These are phyloP conservation scores for Purshia tridentata DNA, from an alignment of 306 rosid genomes.

Conservation along the genomic window DNA sequence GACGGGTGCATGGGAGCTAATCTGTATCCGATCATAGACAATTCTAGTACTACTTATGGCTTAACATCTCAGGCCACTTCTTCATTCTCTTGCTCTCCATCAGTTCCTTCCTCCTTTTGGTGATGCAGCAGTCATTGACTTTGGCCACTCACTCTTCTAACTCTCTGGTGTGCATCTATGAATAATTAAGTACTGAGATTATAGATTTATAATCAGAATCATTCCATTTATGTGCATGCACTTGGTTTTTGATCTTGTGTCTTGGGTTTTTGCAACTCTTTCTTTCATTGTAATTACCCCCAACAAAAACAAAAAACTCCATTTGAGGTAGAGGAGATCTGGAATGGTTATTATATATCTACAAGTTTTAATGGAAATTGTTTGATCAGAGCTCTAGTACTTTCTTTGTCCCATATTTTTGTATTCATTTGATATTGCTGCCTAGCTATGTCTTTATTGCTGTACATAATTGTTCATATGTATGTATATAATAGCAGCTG, in stretches of 20 bases:
- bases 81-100: slow-evolving; percentile 51
- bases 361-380: slow-evolving; percentile 21
- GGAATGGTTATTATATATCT: slow-evolving; percentile 9
- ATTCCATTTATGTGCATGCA: slow-evolving; percentile 19
- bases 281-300: slow-evolving; percentile 33
- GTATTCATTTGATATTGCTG: slow-evolving; percentile 2
- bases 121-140: slow-evolving; percentile 44
- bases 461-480: background rate
- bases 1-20: slow-evolving; percentile 52
- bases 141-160: slow-evolving; percentile 59
- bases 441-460: slow-evolving; percentile 1
- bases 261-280: slow-evolving; percentile 30
- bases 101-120: slow-evolving; percentile 61
- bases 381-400: background rate
- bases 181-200: background rate
- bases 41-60: slow-evolving; percentile 34
- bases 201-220: background rate
- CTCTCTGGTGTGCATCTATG: slow-evolving; percentile 2
- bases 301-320: slow-evolving; percentile 22
- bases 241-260: slow-evolving; percentile 13
- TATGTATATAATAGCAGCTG: background rate
- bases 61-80: slow-evolving; percentile 38
- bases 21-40: slow-evolving; percentile 45
- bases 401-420: slow-evolving; percentile 10
- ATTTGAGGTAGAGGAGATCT: slow-evolving; percentile 22